A percentile compares a stretch with the other conserved stretches of the same genome.
phyloP scores from a whole-genome alignment of 2,329 filamentous ascomycete species.

The Aspergillus phoenicis region DNA sequence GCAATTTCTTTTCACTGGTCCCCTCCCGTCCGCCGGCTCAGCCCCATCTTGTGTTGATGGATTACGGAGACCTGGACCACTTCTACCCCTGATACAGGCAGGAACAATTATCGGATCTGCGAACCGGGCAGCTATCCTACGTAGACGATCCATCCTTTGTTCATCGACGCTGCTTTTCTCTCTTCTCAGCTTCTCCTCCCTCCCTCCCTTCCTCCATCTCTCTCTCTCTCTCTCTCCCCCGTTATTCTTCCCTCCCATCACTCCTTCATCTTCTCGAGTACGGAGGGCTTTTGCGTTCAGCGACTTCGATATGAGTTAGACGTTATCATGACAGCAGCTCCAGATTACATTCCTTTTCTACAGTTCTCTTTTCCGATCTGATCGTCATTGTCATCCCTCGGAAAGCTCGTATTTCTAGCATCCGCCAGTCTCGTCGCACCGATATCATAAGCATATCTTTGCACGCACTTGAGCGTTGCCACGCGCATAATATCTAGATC shows the following conservation, averaged over 20 bases:
- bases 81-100: slow-evolving; percentile 19
- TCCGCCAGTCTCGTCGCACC: not conserved
- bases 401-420: not conserved
- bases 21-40: slow-evolving; percentile 12
- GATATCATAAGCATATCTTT: not conserved
- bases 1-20: not conserved
- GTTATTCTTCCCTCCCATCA: slow-evolving; percentile 4
- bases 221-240: slow-evolving; percentile 1
- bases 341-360: not conserved
- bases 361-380: not conserved
- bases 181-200: slow-evolving; percentile 1
- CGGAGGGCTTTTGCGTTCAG: not conserved
- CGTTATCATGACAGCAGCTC: slow-evolving; percentile 14
- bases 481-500: not conserved
- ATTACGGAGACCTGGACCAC: slow-evolving; percentile 19
- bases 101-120: slow-evolving; percentile 24
- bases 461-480: not conserved
- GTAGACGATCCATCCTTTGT: slow-evolving; percentile 9
- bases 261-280: slow-evolving; percentile 2
- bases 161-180: not conserved
- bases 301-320: slow-evolving; percentile 1
- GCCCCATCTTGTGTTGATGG: slow-evolving; percentile 18
- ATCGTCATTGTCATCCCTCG: not conserved
- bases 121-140: slow-evolving; percentile 9
- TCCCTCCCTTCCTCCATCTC: not conserved